Evolutionary conservation across 163 green algal species (phyloP).

Genomic region (Scenedesmus sp.): DNA sequence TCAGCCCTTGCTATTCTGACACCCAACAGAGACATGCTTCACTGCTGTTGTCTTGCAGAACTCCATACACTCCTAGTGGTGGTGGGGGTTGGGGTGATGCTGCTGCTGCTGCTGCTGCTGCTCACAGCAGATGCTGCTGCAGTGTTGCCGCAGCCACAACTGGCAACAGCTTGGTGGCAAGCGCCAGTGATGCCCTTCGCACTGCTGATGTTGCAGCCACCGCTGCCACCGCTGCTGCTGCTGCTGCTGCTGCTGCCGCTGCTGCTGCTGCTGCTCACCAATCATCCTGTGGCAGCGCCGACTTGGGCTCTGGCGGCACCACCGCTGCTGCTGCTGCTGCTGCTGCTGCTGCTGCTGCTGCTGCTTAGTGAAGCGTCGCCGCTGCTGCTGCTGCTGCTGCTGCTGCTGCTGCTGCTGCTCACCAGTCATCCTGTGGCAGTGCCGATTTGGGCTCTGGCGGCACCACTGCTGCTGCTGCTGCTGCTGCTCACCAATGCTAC

Average conservation of each 20-base stretch:
- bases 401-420: constrained; percentile 25
- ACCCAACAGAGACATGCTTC: too few species aligned
- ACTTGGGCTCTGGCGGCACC: not conserved
- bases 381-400: constrained; percentile 3
- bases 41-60: too few species aligned
- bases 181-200: not conserved
- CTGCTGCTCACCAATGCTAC: too few species aligned
- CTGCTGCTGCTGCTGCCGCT: not conserved
- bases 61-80: too few species aligned
- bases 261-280: not conserved
- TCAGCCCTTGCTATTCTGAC: too few species aligned
- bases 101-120: too few species aligned
- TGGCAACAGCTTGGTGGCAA: not conserved
- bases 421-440: constrained; percentile 92
- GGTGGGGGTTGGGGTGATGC: too few species aligned
- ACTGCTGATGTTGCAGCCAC: not conserved
- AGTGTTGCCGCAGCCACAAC: too few species aligned
- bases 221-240: constrained; percentile 14
- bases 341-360: not conserved
- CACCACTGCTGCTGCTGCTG: constrained; percentile 79
- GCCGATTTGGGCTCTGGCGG: constrained; percentile 77
- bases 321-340: constrained; percentile 6
- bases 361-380: too few species aligned
- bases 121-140: too few species aligned
- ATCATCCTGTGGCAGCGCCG: not conserved